These are phyloP conservation scores for Cardiosporidium cionae DNA, from an alignment of 169 alveolate genomes.

Conservation along the genomic window DNA sequence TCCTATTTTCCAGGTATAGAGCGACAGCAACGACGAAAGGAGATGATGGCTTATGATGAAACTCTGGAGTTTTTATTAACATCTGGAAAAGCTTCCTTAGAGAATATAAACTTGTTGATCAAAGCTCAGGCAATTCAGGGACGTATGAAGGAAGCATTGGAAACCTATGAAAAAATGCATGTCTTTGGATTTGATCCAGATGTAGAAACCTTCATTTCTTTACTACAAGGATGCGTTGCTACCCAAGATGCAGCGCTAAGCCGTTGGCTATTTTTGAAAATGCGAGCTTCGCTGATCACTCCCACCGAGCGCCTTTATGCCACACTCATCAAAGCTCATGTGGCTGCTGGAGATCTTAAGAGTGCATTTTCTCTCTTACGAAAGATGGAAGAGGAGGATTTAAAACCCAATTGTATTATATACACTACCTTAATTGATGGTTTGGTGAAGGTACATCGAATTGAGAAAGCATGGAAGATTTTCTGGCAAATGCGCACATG, in stretches of 20 bases:
- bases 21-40: background rate
- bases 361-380: constrained; percentile 57
- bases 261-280: constrained; percentile 53
- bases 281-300: constrained; percentile 47
- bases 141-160: constrained; percentile 28
- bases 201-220: constrained; percentile 43
- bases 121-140: constrained; percentile 23
- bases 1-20: constrained; percentile 20
- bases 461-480: constrained; percentile 57
- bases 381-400: constrained; percentile 62
- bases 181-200: constrained; percentile 30
- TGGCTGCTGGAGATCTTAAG: constrained; percentile 41
- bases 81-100: constrained; percentile 8
- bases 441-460: constrained; percentile 26
- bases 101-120: constrained; percentile 24
- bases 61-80: constrained; percentile 24
- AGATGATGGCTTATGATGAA: background rate
- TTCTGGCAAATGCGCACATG: constrained; percentile 60
- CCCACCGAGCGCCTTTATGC: constrained; percentile 60
- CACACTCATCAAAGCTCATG: constrained; percentile 57
- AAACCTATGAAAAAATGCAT: constrained; percentile 36
- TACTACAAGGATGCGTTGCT: constrained; percentile 9
- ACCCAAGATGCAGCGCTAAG: constrained; percentile 40
- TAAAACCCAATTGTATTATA: constrained; percentile 50
- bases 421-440: constrained; percentile 66